Evolutionary conservation across 2,329 filamentous ascomycete genomes (phyloP).

Genomic region (Rhinocladiella similis): DNA sequence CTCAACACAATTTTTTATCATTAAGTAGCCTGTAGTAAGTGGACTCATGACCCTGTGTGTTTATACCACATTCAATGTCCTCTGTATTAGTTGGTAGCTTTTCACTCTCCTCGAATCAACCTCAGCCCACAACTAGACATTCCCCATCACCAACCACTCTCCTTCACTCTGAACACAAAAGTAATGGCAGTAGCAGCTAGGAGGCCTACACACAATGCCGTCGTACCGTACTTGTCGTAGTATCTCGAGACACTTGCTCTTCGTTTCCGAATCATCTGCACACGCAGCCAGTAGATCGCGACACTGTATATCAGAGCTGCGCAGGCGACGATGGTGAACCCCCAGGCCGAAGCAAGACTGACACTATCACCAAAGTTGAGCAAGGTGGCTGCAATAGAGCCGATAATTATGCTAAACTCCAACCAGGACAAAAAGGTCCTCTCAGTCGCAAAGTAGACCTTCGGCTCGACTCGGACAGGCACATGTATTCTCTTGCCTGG

Average conservation of each 20-base stretch:
- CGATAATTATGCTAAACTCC: constrained; percentile 93
- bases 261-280: constrained; percentile 77
- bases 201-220: constrained; percentile 69
- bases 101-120: neutral
- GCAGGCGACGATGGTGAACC: constrained; percentile 81
- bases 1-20: too few species aligned
- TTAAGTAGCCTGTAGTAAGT: too few species aligned
- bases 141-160: constrained; percentile 44
- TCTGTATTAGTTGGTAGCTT: too few species aligned
- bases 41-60: too few species aligned
- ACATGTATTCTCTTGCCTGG: constrained; percentile 77
- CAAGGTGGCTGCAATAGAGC: constrained; percentile 78
- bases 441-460: constrained; percentile 96
- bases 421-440: constrained; percentile 96
- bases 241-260: constrained; percentile 74
- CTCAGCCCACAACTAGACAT: neutral
- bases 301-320: constrained; percentile 79
- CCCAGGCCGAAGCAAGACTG: constrained; percentile 68
- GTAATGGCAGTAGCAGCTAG: constrained; percentile 75
- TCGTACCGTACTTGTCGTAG: constrained; percentile 87
- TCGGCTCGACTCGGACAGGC: constrained; percentile 91
- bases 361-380: constrained; percentile 73
- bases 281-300: constrained; percentile 82
- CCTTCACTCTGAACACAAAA: constrained; percentile 74
- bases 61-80: too few species aligned